Conservation (phyloP, 2,329 filamentous ascomycete species). For the Falciphora oryzae region DNA sequence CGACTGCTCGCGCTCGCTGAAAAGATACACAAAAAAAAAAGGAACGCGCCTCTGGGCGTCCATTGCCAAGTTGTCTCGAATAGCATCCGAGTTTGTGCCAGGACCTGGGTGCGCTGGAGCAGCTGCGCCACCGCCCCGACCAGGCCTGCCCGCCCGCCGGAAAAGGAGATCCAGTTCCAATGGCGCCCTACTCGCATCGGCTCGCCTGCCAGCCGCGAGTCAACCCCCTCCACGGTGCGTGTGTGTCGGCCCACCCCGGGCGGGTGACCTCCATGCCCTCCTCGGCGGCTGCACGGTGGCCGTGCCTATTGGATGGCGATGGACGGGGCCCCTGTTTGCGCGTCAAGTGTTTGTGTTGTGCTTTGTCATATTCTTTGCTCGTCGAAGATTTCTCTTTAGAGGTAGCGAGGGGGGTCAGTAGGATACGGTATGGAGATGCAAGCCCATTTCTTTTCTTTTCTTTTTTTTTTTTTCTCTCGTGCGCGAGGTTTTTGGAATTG, state of each 20-base stretch:
- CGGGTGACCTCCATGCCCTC: too few relatives aligned
- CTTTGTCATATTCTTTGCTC: not conserved
- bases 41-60: not conserved
- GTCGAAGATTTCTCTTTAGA: not conserved
- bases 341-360: too few relatives aligned
- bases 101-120: not conserved
- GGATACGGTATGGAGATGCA: too few relatives aligned
- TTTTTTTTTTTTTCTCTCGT: not conserved
- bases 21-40: too few relatives aligned
- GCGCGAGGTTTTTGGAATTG: not conserved
- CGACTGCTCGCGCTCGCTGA: too few relatives aligned
- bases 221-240: not conserved
- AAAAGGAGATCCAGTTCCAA: not conserved
- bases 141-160: too few relatives aligned
- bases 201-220: not conserved
- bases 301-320: too few relatives aligned
- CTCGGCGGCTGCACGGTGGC: too few relatives aligned
- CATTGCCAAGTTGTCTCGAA: not conserved
- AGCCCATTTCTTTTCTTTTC: not conserved
- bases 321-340: too few relatives aligned
- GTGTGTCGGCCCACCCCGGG: too few relatives aligned
- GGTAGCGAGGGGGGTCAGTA: too few relatives aligned
- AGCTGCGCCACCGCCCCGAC: not conserved
- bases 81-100: not conserved
- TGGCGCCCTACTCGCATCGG: not conserved